Conservation (phyloP, 768 basidiomycete species). For the Phanerodontia chrysosporium region DNA sequence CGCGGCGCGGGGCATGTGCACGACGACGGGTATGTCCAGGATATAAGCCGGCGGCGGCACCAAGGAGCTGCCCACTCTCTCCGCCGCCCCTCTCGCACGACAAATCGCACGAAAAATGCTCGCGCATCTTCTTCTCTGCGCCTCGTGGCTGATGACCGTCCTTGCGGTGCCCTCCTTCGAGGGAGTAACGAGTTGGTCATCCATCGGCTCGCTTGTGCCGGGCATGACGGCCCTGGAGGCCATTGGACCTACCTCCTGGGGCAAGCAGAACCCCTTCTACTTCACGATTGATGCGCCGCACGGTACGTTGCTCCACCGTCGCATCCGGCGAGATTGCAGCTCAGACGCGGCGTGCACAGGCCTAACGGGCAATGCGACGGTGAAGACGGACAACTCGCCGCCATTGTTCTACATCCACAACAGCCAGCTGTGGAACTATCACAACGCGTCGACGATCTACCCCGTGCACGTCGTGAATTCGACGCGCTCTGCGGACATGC, state of each 20-base stretch:
- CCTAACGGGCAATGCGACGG: constrained; percentile 44
- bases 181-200: constrained; percentile 17
- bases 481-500: constrained; percentile 37
- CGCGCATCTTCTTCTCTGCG: constrained; percentile 2
- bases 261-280: constrained; percentile 11
- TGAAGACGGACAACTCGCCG: constrained; percentile 31
- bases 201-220: constrained; percentile 20
- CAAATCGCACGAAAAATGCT: constrained; percentile 8
- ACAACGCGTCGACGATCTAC: constrained; percentile 52
- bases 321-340: neutral
- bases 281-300: constrained; percentile 18
- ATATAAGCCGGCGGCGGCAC: constrained; percentile 4
- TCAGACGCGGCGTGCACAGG: constrained; percentile 27
- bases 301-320: constrained; percentile 11
- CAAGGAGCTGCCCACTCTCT: neutral
- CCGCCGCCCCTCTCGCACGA: neutral
- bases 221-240: constrained; percentile 22
- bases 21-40: neutral
- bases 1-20: neutral
- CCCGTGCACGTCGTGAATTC: constrained; percentile 52
- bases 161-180: constrained; percentile 20
- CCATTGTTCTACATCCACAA: constrained; percentile 53
- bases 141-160: constrained; percentile 8
- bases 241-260: constrained; percentile 12
- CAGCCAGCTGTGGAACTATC: constrained; percentile 47